Percentiles rank a stretch among this genome's conserved stretches.
phyloP scores from a whole-genome alignment of 2,329 filamentous ascomycete genomes.

The Pestalotiopsis sp. region DNA sequence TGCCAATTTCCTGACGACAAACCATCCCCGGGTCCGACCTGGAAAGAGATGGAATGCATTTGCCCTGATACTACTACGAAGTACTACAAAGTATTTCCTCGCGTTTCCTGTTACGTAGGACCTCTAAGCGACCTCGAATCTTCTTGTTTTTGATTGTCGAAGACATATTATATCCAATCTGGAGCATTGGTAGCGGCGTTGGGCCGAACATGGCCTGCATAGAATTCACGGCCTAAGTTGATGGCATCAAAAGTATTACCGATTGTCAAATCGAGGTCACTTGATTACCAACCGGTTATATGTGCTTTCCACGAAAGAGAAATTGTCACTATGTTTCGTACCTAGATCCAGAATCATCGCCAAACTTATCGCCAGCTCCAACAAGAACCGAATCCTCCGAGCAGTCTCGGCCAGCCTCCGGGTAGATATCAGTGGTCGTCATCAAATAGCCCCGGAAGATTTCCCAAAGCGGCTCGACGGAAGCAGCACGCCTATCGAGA shows the following conservation, averaged over 20 bases:
- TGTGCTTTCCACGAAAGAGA: background rate
- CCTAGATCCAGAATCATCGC: no score
- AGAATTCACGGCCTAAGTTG: background rate
- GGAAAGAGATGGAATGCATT: no score
- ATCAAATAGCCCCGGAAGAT: background rate
- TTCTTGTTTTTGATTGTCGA: no score
- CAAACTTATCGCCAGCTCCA: background rate
- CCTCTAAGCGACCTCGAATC: no score
- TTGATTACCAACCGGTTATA: background rate
- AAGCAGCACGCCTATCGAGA: constrained; percentile 4
- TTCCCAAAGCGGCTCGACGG: constrained; percentile 5
- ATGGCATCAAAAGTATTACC: background rate
- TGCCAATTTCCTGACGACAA: no score
- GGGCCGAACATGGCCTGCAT: background rate
- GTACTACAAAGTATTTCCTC: no score
- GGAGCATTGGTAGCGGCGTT: no score
- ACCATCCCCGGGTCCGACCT: no score
- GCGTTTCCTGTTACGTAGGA: no score
- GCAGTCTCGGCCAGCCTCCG: background rate
- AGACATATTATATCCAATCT: no score
- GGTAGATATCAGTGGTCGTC: background rate
- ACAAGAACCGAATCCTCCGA: background rate
- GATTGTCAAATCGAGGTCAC: background rate
- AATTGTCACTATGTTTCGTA: no score
- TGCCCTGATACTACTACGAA: no score